A percentile compares a stretch with the other conserved stretches of the same genome.
Conservation (phyloP, 2,329 filamentous ascomycete species). For the Hymenoscyphus albidus region DNA sequence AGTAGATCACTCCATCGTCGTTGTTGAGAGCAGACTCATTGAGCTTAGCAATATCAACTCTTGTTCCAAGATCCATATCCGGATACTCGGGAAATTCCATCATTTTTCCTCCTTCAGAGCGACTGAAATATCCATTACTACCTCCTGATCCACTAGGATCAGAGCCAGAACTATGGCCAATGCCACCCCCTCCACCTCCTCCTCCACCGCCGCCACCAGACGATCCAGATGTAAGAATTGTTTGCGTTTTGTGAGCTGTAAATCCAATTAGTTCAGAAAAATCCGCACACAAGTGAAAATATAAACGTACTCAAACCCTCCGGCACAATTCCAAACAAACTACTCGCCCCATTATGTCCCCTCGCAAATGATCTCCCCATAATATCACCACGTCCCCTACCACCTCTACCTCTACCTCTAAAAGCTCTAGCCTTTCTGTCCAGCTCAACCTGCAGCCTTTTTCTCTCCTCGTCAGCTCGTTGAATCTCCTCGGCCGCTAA, state of each 20-base stretch:
- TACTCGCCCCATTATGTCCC: slow-evolving; percentile 16
- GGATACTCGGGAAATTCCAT: slow-evolving; percentile 27
- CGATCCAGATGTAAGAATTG: slow-evolving; percentile 2
- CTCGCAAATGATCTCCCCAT: slow-evolving; percentile 28
- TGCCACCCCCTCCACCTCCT: slow-evolving; percentile 12
- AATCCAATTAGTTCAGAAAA: background rate
- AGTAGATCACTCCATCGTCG: slow-evolving; percentile 11
- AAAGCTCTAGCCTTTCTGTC: slow-evolving; percentile 13
- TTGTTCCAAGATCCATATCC: slow-evolving; percentile 22
- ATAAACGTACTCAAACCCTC: slow-evolving; percentile 25
- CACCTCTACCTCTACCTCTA: slow-evolving; percentile 23
- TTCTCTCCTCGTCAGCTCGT: slow-evolving; percentile 11
- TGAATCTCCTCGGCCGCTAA: slow-evolving; percentile 23
- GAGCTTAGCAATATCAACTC: slow-evolving; percentile 33
- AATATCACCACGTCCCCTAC: slow-evolving; percentile 33
- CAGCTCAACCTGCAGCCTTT: slow-evolving; percentile 13
- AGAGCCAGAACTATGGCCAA: slow-evolving; percentile 14
- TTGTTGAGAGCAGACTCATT: slow-evolving; percentile 25
- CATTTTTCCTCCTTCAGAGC: slow-evolving; percentile 14
- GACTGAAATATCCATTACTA: slow-evolving; percentile 6
- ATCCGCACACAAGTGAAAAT: background rate
- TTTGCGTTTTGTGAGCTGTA: slow-evolving; percentile 7
- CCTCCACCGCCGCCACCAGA: slow-evolving; percentile 13
- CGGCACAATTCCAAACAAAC: slow-evolving; percentile 26
- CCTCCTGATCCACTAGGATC: slow-evolving; percentile 11